A percentile compares a stretch with the other conserved stretches of the same genome.
These are phyloP conservation scores for Odontarrhena argentea DNA, from an alignment of 345 rosid genomes.

Conservation along the genomic window DNA sequence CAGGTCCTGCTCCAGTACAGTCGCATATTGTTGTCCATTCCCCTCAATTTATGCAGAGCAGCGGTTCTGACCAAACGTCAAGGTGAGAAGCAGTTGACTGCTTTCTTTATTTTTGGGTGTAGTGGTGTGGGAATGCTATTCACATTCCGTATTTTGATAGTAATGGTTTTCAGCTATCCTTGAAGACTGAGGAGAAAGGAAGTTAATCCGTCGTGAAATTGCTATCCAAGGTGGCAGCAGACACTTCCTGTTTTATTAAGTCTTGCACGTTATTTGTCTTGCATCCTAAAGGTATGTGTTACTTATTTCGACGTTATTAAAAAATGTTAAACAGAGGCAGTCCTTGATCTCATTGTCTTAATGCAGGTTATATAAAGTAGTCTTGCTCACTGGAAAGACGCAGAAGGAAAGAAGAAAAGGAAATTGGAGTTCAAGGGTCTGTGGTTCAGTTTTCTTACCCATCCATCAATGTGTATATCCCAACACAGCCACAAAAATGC, in stretches of 20 bases:
- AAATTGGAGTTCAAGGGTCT: constrained; percentile 37
- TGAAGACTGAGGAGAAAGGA: constrained; percentile 41
- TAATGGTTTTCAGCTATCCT: constrained; percentile 38
- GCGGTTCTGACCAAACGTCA: constrained; percentile 78
- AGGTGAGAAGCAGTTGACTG: constrained; percentile 48
- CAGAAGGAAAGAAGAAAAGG: constrained; percentile 30
- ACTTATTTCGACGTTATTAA: neutral
- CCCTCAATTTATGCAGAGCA: constrained; percentile 73
- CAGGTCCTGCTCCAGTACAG: constrained; percentile 53
- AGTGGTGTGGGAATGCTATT: neutral
- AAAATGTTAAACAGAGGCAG: neutral
- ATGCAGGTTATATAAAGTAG: constrained; percentile 33
- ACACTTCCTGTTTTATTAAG: constrained; percentile 39
- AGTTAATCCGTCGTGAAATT: constrained; percentile 19
- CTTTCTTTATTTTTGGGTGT: constrained; percentile 2
- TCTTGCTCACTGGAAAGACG: constrained; percentile 33
- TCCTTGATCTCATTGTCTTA: neutral
- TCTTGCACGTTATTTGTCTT: constrained; percentile 36
- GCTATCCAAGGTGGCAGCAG: constrained; percentile 29
- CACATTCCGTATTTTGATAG: neutral
- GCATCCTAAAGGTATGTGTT: constrained; percentile 35
- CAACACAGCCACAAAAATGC: constrained; percentile 26
- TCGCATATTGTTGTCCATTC: constrained; percentile 68
- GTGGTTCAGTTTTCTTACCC: constrained; percentile 29
- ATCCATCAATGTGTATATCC: constrained; percentile 38